Percentiles rank a stretch among this genome's conserved stretches.
Evolutionary conservation across 371 early-diverging fungal genomes (phyloP).

Genomic region (Apophysomyces variabilis): DNA sequence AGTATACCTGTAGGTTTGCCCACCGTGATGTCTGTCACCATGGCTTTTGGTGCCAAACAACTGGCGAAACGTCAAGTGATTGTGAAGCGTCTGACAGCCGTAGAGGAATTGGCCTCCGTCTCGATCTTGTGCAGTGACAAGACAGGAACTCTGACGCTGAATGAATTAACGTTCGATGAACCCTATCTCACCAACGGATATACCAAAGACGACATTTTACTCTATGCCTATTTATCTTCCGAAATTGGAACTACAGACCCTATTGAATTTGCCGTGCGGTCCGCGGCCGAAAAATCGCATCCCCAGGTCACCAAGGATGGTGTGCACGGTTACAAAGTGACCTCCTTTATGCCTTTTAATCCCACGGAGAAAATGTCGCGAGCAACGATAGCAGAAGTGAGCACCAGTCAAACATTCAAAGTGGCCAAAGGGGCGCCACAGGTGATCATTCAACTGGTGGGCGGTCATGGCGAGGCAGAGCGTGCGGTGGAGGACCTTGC

Average conservation of each 20-base stretch:
- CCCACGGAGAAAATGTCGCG: conserved; percentile 90
- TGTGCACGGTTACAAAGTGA: conserved; percentile 87
- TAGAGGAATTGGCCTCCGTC: conserved; percentile 95
- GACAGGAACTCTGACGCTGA: conserved; percentile 95
- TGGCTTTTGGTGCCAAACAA: conserved; percentile 95
- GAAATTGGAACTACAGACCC: conserved; percentile 93
- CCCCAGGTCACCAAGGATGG: conserved; percentile 67
- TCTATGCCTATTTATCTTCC: conserved; percentile 85
- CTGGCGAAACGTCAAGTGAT: conserved; percentile 93
- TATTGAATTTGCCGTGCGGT: conserved; percentile 87
- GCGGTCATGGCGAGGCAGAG: conserved; percentile 79
- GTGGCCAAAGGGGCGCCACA: conserved; percentile 96
- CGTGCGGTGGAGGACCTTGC: conserved; percentile 83
- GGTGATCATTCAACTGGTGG: conserved; percentile 83
- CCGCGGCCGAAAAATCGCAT: conserved; percentile 79
- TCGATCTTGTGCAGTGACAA: conserved; percentile 95
- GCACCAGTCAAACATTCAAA: conserved; percentile 70
- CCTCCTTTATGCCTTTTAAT: conserved; percentile 90
- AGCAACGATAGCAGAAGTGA: conserved; percentile 76
- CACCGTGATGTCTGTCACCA: conserved; percentile 96
- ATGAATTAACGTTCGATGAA: conserved; percentile 89
- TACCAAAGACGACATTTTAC: conserved; percentile 82
- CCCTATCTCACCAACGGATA: conserved; percentile 79
- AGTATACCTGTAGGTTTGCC: conserved; percentile 95
- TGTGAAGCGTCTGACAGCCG: conserved; percentile 92